Conservation (phyloP, 805 yeast genomes). For the Yarrowia porcina region DNA sequence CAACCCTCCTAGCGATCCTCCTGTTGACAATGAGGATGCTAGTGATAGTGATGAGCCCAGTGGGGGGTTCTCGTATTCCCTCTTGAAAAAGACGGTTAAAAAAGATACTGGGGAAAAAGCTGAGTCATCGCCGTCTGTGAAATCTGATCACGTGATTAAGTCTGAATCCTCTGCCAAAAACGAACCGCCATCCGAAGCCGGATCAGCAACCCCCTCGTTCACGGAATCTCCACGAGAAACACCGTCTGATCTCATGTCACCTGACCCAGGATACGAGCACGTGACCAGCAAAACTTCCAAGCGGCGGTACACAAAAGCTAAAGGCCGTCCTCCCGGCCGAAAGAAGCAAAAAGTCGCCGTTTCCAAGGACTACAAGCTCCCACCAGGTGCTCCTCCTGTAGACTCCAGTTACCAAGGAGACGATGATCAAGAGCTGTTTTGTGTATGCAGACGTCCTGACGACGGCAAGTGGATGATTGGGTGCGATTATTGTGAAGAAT, state of each 20-base stretch:
- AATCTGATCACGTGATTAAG: background rate
- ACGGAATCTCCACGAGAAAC: background rate
- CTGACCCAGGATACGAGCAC: background rate
- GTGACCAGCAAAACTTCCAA: background rate
- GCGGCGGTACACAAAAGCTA: background rate
- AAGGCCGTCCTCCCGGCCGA: background rate
- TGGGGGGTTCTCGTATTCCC: background rate
- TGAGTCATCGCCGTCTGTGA: background rate
- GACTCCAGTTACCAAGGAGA: constrained; percentile 40
- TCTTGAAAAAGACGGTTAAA: background rate
- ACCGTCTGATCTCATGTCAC: background rate
- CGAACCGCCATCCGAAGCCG: background rate
- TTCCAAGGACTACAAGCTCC: background rate
- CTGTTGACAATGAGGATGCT: background rate
- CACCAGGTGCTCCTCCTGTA: background rate
- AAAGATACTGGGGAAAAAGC: background rate
- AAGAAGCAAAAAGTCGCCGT: background rate
- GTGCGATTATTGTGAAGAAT: constrained; percentile 92
- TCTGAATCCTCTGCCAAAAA: too few species aligned
- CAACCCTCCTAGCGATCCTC: background rate
- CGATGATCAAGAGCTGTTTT: constrained; percentile 43
- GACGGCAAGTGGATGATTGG: constrained; percentile 84
- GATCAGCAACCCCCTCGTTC: background rate
- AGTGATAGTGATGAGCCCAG: background rate
- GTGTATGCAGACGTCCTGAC: constrained; percentile 77